A percentile compares a stretch with the other conserved stretches of the same genome.
phyloP scores from a whole-genome alignment of 106 monocot species.

The Narthecium ossifragum region DNA sequence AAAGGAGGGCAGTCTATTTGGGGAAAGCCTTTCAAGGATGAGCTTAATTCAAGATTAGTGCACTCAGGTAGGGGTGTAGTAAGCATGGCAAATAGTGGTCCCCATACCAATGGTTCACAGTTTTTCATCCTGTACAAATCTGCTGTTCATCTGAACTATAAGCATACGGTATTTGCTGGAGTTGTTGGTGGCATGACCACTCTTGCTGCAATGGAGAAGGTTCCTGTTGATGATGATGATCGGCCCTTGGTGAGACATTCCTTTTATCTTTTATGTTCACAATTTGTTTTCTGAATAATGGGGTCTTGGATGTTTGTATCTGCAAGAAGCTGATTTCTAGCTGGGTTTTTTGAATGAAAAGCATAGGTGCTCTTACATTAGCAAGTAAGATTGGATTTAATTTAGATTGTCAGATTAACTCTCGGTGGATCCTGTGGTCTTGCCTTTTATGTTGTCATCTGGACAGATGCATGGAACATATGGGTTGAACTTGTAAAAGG shows the following conservation, averaged over 20 bases:
- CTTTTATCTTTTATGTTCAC: too few species aligned
- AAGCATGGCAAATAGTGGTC: conserved; percentile 99
- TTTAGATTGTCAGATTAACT: too few species aligned
- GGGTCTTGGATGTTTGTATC: too few species aligned
- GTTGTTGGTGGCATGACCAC: conserved; percentile 94
- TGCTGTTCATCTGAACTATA: conserved; percentile 83
- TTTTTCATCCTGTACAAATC: conserved; percentile 98
- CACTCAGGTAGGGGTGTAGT: conserved; percentile 91
- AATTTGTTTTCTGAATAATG: too few species aligned
- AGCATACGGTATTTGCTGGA: conserved; percentile 91
- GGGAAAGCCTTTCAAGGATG: conserved; percentile 98
- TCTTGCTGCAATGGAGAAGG: conserved; percentile 96
- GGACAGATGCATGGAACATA: too few species aligned
- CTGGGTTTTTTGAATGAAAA: too few species aligned
- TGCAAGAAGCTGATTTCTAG: too few species aligned
- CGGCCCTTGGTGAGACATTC: conserved; percentile 93
- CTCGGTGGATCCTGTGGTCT: too few species aligned
- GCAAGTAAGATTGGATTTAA: too few species aligned
- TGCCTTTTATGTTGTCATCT: too few species aligned
- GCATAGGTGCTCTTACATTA: too few species aligned
- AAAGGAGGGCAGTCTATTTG: conserved; percentile 93
- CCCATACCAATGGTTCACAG: conserved; percentile 95
- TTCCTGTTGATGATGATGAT: conserved; percentile 91
- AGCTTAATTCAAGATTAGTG: conserved; percentile 83
- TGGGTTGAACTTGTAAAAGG: too few species aligned